phyloP scores from a whole-genome alignment of 2,329 filamentous ascomycete genomes.

The Cryphonectria nitschkei region DNA sequence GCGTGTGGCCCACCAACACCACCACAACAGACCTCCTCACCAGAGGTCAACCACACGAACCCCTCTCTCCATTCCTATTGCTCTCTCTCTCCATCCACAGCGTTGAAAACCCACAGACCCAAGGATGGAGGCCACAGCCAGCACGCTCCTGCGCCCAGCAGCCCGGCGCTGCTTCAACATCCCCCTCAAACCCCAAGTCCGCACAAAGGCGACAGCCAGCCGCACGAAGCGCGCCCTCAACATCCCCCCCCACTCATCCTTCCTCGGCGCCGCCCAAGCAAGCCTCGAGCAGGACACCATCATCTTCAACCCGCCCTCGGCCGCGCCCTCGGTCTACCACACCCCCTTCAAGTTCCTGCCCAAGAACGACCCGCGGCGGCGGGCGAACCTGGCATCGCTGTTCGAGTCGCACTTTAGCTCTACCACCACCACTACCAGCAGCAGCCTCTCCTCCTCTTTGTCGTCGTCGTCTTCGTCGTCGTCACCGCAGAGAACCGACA shows the following conservation, averaged over 20 bases:
- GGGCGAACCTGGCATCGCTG: slow-evolving; percentile 51
- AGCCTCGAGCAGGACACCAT: slow-evolving; percentile 45
- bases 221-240: slow-evolving; percentile 62
- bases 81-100: not conserved
- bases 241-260: slow-evolving; percentile 64
- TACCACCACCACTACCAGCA: not conserved
- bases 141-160: slow-evolving; percentile 22
- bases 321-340: slow-evolving; percentile 58
- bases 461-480: not conserved
- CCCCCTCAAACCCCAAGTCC: slow-evolving; percentile 30
- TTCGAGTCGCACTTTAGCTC: slow-evolving; percentile 36
- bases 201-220: slow-evolving; percentile 54
- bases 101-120: not conserved
- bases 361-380: slow-evolving; percentile 56
- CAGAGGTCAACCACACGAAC: slow-evolving; percentile 2
- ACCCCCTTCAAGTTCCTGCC: slow-evolving; percentile 71
- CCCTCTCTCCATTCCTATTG: not conserved
- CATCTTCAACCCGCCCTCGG: slow-evolving; percentile 54
- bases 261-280: slow-evolving; percentile 45
- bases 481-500: not conserved
- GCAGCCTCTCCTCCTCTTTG: not conserved
- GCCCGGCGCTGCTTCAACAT: slow-evolving; percentile 24
- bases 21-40: not conserved
- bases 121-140: slow-evolving; percentile 25
- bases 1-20: slow-evolving; percentile 14